Conservation (phyloP, 2,329 filamentous ascomycete species). For the Periglandula ipomoeae region DNA sequence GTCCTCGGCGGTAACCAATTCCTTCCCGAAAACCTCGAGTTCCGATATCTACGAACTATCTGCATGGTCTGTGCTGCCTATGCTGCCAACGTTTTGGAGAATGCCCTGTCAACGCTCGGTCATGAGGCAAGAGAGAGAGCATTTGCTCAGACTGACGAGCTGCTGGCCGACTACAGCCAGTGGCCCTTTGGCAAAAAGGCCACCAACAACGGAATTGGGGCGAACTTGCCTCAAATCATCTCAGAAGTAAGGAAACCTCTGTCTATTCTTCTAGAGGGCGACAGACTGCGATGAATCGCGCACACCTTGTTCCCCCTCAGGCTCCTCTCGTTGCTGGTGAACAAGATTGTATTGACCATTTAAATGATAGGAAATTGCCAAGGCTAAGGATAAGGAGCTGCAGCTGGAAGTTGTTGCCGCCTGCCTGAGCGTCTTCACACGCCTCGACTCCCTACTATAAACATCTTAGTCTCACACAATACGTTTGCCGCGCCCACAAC, state of each 20-base stretch:
- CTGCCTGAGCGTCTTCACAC: slow-evolving; percentile 93
- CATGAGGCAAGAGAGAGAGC: slow-evolving; percentile 91
- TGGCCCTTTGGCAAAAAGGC: slow-evolving; percentile 91
- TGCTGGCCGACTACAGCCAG: slow-evolving; percentile 92
- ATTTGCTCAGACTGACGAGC: slow-evolving; percentile 93
- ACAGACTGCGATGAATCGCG: no score
- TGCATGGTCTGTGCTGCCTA: slow-evolving; percentile 97
- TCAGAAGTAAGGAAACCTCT: slow-evolving; percentile 47
- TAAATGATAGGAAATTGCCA: slow-evolving; percentile 59
- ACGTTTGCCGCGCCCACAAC: not conserved
- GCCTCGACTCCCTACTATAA: slow-evolving; percentile 90
- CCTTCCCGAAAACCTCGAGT: slow-evolving; percentile 88
- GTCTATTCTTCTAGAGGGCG: no score
- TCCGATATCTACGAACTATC: slow-evolving; percentile 84
- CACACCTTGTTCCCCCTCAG: no score
- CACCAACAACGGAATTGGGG: slow-evolving; percentile 71
- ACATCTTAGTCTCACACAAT: not conserved
- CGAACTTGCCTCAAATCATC: slow-evolving; percentile 83
- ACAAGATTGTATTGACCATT: slow-evolving; percentile 12
- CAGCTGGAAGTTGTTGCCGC: slow-evolving; percentile 96
- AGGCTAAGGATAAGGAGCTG: slow-evolving; percentile 84
- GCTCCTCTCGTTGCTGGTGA: not conserved
- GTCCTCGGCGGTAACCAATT: slow-evolving; percentile 81
- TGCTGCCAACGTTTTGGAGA: slow-evolving; percentile 95
- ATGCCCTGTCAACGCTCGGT: slow-evolving; percentile 86